Percentiles rank a stretch among this genome's conserved stretches.
Conservation (phyloP, 306 rosid species). For the Morella rubra region DNA sequence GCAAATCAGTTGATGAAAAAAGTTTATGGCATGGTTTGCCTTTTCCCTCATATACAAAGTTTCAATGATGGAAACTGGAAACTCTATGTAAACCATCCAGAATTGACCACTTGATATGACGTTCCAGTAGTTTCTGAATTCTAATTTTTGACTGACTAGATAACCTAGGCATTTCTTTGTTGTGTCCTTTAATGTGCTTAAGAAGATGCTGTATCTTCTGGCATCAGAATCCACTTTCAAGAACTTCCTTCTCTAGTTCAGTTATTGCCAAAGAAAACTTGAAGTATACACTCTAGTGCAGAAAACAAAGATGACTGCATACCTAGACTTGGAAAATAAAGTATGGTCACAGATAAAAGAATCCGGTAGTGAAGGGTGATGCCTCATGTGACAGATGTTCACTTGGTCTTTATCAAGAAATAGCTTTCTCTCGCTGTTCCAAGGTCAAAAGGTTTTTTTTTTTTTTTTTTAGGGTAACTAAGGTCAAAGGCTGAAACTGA, state of each 20-base stretch:
- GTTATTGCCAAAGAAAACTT: no score
- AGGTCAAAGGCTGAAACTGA: no score
- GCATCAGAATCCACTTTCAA: neutral
- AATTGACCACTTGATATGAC: neutral
- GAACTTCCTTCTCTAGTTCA: neutral
- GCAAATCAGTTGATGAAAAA: constrained; percentile 2
- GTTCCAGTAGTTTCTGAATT: neutral
- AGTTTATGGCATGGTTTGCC: constrained; percentile 8
- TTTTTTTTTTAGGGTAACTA: no score
- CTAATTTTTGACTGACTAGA: neutral
- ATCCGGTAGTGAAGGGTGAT: no score
- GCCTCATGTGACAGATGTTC: no score
- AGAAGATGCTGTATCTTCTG: neutral
- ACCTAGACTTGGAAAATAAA: no score
- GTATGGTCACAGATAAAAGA: no score
- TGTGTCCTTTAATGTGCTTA: neutral
- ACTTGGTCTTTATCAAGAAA: no score
- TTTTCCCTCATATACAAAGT: neutral
- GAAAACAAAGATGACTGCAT: no score
- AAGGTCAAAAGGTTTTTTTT: no score
- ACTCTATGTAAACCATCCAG: neutral
- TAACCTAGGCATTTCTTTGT: neutral
- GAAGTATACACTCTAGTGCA: no score
- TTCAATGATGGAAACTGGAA: neutral
- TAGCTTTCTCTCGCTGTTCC: no score